phyloP scores from a whole-genome alignment of 1,139 yeast species.

The Suzukiozyma palmioleophila region DNA sequence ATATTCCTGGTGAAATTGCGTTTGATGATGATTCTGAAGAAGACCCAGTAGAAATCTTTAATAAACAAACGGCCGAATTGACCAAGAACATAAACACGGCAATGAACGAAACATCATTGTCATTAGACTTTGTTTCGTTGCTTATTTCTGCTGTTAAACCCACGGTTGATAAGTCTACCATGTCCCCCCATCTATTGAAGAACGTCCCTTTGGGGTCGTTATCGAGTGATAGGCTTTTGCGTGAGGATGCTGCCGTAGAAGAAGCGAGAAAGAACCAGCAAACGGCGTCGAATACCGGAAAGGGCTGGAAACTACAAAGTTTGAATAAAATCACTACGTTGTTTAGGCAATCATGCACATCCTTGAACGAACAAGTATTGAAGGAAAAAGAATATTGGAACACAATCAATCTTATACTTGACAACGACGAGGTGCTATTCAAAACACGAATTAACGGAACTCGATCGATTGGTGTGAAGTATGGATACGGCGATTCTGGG shows the following conservation, averaged over 20 bases:
- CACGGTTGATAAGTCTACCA: constrained; percentile 78
- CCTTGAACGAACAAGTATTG: constrained; percentile 50
- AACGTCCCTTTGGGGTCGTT: constrained; percentile 78
- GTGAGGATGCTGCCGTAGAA: constrained; percentile 18
- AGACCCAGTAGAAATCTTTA: constrained; percentile 45
- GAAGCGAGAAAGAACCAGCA: constrained; percentile 9
- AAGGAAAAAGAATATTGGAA: constrained; percentile 78
- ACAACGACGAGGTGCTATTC: constrained; percentile 66
- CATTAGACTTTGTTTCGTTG: constrained; percentile 82
- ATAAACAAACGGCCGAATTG: constrained; percentile 53
- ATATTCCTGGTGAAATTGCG: background rate
- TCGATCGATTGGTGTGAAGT: constrained; percentile 66
- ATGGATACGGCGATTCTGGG: constrained; percentile 91
- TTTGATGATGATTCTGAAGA: constrained; percentile 9
- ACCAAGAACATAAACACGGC: constrained; percentile 60
- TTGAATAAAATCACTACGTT: constrained; percentile 51
- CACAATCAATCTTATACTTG: constrained; percentile 44
- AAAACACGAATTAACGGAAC: constrained; percentile 52
- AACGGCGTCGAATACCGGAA: constrained; percentile 42
- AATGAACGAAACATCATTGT: constrained; percentile 81
- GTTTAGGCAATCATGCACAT: constrained; percentile 47
- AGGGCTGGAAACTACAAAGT: constrained; percentile 85
- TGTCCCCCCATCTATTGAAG: constrained; percentile 82
- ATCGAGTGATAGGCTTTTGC: constrained; percentile 54
- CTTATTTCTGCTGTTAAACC: constrained; percentile 80